These are phyloP conservation scores for Sclerotinia spermophila DNA, from an alignment of 2,329 filamentous ascomycete species.

Conservation along the genomic window DNA sequence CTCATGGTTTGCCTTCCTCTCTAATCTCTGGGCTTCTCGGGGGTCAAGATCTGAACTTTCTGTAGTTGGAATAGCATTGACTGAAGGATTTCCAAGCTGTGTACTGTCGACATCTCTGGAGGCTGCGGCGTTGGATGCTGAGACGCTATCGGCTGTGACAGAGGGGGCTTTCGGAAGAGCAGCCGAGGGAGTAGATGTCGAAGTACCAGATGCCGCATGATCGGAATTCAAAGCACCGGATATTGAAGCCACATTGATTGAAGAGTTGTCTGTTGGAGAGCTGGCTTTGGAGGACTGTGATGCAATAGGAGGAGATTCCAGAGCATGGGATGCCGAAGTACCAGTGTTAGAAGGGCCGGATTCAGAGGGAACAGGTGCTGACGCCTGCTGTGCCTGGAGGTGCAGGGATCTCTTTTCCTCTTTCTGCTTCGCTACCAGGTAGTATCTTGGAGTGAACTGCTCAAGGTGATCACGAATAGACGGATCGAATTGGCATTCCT, in stretches of 20 bases:
- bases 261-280: too few relatives aligned
- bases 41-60: background rate
- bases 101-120: background rate
- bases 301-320: background rate
- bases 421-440: too few relatives aligned
- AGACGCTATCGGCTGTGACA: background rate
- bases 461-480: background rate
- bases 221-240: too few relatives aligned
- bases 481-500: background rate
- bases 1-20: background rate
- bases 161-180: too few relatives aligned
- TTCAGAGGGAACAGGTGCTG: background rate
- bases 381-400: too few relatives aligned
- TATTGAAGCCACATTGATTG: too few relatives aligned
- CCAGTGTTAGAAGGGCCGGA: background rate
- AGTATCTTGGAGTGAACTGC: background rate
- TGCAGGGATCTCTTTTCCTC: too few relatives aligned
- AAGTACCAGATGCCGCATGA: background rate
- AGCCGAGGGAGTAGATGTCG: too few relatives aligned
- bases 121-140: too few relatives aligned
- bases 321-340: background rate
- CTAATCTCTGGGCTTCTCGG: background rate
- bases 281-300: too few relatives aligned
- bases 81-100: background rate
- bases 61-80: background rate